Conservation (phyloP, 805 yeast genomes). For the Wickerhamiella allomyrinae region DNA sequence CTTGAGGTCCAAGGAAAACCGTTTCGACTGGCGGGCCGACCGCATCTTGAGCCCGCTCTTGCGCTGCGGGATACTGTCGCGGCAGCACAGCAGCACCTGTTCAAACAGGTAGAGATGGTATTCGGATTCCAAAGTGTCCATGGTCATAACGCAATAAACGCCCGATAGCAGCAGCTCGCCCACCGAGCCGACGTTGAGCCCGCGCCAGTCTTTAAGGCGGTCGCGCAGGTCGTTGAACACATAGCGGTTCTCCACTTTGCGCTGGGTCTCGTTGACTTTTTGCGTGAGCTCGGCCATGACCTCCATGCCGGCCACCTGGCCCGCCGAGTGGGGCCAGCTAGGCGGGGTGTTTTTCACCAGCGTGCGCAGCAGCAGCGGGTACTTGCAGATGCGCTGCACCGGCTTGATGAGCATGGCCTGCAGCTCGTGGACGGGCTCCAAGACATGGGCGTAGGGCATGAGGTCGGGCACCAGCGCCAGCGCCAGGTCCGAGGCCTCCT, state of each 20-base stretch:
- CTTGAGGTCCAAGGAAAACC: constrained; percentile 39
- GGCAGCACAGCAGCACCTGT: constrained; percentile 46
- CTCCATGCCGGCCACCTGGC: constrained; percentile 52
- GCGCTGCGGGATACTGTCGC: constrained; percentile 40
- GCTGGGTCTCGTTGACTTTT: constrained; percentile 83
- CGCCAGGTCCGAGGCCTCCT: constrained; percentile 72
- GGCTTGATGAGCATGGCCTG: constrained; percentile 87
- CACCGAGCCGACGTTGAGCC: constrained; percentile 60
- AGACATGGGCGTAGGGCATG: constrained; percentile 37
- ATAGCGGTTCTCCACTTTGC: constrained; percentile 76
- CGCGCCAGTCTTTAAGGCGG: constrained; percentile 84
- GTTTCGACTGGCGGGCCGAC: constrained; percentile 22
- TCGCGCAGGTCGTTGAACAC: constrained; percentile 52
- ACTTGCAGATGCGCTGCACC: constrained; percentile 89
- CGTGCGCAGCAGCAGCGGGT: constrained; percentile 66
- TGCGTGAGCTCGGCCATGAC: constrained; percentile 74
- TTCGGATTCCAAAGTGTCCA: constrained; percentile 59
- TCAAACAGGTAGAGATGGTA: constrained; percentile 85
- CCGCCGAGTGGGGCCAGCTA: constrained; percentile 42
- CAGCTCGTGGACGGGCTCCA: constrained; percentile 77
- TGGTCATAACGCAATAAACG: constrained; percentile 32
- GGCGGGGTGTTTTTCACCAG: constrained; percentile 50
- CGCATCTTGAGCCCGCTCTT: constrained; percentile 37
- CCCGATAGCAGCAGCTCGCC: constrained; percentile 78
- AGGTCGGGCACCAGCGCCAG: constrained; percentile 44